These are phyloP conservation scores for Purshia tridentata DNA, from an alignment of 306 rosid species.

Conservation along the genomic window DNA sequence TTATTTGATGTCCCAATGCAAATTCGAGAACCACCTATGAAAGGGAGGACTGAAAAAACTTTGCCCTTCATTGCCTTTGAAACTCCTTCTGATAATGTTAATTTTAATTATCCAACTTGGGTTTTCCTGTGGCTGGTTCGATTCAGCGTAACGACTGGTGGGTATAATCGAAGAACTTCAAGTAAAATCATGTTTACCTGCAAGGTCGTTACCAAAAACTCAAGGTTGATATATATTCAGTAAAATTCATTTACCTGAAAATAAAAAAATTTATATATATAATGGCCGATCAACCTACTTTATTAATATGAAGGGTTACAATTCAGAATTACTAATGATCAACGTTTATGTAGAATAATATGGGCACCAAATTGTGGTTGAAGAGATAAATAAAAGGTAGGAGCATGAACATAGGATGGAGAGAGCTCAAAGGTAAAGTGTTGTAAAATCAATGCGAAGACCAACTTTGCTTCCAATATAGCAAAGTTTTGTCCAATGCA, in stretches of 20 bases:
- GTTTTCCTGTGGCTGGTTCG: slow-evolving; percentile 18
- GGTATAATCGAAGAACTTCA: slow-evolving; percentile 63
- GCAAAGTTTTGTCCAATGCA: slow-evolving; percentile 52
- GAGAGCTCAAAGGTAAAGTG: slow-evolving; percentile 45
- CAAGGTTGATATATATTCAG: too few species aligned
- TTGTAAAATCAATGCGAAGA: slow-evolving; percentile 32
- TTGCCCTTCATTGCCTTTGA: slow-evolving; percentile 27
- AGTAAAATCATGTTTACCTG: slow-evolving; percentile 60
- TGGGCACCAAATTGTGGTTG: slow-evolving; percentile 51
- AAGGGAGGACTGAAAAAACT: slow-evolving; percentile 28
- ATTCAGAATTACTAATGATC: too few species aligned
- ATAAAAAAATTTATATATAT: too few species aligned
- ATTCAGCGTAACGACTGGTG: neutral
- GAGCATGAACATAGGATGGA: slow-evolving; percentile 46
- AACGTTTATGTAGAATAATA: slow-evolving; percentile 23
- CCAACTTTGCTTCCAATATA: slow-evolving; percentile 42
- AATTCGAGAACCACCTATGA: slow-evolving; percentile 41
- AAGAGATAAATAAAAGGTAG: neutral
- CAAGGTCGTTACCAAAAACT: neutral
- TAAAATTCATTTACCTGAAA: too few species aligned
- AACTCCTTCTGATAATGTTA: slow-evolving; percentile 45
- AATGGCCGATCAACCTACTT: too few species aligned
- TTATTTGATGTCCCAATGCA: slow-evolving; percentile 31
- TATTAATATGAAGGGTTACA: too few species aligned
- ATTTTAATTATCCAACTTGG: slow-evolving; percentile 26